Evolutionary conservation across 768 basidiomycete species (phyloP).

Genomic region (Auriscalpium orientale): DNA sequence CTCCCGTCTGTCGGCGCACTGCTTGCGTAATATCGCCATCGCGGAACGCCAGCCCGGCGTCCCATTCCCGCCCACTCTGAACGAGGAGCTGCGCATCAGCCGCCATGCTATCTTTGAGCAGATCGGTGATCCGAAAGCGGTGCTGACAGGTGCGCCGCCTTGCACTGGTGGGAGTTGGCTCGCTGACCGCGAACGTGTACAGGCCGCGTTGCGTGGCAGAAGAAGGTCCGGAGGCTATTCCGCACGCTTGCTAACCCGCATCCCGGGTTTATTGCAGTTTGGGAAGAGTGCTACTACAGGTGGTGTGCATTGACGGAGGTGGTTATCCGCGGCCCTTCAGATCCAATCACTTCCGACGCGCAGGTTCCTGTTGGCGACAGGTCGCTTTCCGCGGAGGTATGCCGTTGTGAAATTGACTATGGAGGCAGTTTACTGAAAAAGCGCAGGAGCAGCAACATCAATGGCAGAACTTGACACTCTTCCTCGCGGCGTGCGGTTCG

Average conservation of each 20-base stretch:
- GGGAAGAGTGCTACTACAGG: constrained; percentile 76
- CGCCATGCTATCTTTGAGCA: constrained; percentile 72
- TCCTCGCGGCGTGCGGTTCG: constrained; percentile 68
- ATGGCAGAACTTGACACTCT: constrained; percentile 82
- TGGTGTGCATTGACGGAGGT: constrained; percentile 62
- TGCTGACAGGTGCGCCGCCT: constrained; percentile 52
- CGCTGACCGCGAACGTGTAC: neutral
- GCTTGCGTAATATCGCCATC: constrained; percentile 59
- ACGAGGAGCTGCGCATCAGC: constrained; percentile 57
- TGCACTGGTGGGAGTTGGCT: neutral
- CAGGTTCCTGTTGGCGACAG: constrained; percentile 29
- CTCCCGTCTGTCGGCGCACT: constrained; percentile 60
- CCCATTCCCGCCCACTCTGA: constrained; percentile 40
- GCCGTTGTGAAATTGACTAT: neutral
- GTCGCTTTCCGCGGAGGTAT: constrained; percentile 32
- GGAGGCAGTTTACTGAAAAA: constrained; percentile 7
- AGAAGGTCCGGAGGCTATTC: constrained; percentile 66
- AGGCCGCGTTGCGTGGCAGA: constrained; percentile 79
- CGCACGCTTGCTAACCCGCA: constrained; percentile 56
- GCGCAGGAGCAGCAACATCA: constrained; percentile 63
- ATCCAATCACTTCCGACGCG: constrained; percentile 22
- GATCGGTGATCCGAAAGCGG: constrained; percentile 65
- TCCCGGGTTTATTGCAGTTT: constrained; percentile 67
- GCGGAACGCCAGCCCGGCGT: constrained; percentile 57
- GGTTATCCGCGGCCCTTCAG: constrained; percentile 32